These are phyloP conservation scores for Monilinia fructicola DNA, from an alignment of 2,329 filamentous ascomycete genomes.

Conservation along the genomic window DNA sequence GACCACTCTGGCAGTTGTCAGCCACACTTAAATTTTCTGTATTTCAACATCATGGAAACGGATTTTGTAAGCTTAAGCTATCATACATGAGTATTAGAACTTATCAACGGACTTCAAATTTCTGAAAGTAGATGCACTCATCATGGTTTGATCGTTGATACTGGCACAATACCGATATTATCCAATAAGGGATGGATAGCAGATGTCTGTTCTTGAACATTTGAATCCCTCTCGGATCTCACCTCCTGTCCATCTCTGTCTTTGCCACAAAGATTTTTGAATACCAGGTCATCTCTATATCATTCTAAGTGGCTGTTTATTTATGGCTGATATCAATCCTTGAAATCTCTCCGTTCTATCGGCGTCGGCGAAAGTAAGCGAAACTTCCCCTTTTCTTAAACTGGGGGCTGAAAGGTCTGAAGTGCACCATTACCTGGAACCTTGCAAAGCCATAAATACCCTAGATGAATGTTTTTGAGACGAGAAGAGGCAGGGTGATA, in stretches of 20 bases:
- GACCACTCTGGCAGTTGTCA: neutral
- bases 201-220: neutral
- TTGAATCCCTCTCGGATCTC: neutral
- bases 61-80: neutral
- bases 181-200: neutral
- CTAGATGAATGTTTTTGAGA: neutral
- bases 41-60: neutral
- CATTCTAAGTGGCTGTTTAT: neutral
- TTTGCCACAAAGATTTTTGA: neutral
- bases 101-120: neutral
- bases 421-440: conserved; percentile 16
- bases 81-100: neutral
- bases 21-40: conserved; percentile 6
- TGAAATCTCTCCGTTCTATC: neutral
- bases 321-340: neutral
- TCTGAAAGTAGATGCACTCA: neutral
- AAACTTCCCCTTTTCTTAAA: conserved; percentile 12
- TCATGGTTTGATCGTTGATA: neutral
- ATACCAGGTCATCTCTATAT: neutral
- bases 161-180: neutral
- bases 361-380: neutral
- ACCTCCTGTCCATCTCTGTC: too few species aligned
- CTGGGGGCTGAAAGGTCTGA: conserved; percentile 14
- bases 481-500: neutral
- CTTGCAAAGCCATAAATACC: neutral